These are phyloP conservation scores for Epichloe hybrida DNA, from an alignment of 2,329 filamentous ascomycete genomes.

Conservation along the genomic window DNA sequence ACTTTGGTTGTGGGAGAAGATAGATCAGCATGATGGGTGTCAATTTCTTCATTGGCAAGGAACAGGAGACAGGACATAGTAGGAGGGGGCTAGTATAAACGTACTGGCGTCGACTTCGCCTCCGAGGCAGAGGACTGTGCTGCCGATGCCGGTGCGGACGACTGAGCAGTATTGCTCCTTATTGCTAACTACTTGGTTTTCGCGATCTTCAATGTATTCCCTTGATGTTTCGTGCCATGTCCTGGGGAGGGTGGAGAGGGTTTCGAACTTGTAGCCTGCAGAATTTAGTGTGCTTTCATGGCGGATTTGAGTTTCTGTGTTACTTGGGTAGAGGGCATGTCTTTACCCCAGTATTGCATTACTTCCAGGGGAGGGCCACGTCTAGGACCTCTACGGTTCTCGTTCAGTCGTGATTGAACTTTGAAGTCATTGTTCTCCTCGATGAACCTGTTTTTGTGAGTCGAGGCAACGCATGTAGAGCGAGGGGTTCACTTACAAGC, in stretches of 20 bases:
- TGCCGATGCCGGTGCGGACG: constrained; percentile 75
- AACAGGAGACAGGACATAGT: background rate
- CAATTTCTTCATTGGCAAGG: background rate
- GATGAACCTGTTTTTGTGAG: constrained; percentile 51
- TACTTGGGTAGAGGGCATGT: background rate
- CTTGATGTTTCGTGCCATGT: constrained; percentile 62
- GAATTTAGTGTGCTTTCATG: background rate
- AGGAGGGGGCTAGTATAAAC: constrained; percentile 2
- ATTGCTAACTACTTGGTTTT: constrained; percentile 65
- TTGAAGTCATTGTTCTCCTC: constrained; percentile 80
- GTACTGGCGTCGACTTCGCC: constrained; percentile 85
- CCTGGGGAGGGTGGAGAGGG: constrained; percentile 59
- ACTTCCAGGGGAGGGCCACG: constrained; percentile 52
- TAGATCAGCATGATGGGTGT: background rate
- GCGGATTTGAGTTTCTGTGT: background rate
- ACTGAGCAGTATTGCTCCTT: constrained; percentile 92
- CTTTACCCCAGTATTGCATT: constrained; percentile 82
- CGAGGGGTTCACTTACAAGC: constrained; percentile 31
- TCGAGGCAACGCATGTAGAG: no score
- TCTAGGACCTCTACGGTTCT: constrained; percentile 24
- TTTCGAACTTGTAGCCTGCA: constrained; percentile 91
- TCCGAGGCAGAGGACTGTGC: constrained; percentile 61
- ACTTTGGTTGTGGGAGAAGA: constrained; percentile 31
- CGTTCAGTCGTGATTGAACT: constrained; percentile 43
- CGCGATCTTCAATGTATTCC: constrained; percentile 66